These are phyloP conservation scores for Spiraea crenata DNA, from an alignment of 331 rosid species.

Conservation along the genomic window DNA sequence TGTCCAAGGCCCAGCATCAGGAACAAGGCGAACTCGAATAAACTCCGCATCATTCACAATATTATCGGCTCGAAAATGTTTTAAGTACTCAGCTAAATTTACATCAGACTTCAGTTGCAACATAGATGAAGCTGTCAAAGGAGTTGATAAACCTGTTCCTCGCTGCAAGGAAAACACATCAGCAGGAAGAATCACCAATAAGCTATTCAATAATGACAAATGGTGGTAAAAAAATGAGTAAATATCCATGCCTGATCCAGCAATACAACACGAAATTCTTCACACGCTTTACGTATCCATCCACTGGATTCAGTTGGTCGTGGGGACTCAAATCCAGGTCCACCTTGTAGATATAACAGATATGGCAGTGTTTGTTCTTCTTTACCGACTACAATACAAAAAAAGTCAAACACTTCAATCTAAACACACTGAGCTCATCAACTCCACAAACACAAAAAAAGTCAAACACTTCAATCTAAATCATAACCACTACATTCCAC, in stretches of 20 bases:
- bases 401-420: not conserved
- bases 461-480: not conserved
- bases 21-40: constrained; percentile 75
- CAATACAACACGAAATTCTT: constrained; percentile 79
- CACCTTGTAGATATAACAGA: constrained; percentile 87
- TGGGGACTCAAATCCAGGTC: constrained; percentile 87
- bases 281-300: constrained; percentile 83
- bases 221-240: constrained; percentile 11
- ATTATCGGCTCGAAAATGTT: constrained; percentile 86
- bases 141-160: constrained; percentile 96
- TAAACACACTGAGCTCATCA: not conserved
- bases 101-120: constrained; percentile 71
- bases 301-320: constrained; percentile 86
- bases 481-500: not conserved
- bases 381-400: constrained; percentile 65
- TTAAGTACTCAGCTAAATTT: constrained; percentile 58
- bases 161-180: constrained; percentile 57
- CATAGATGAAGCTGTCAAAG: constrained; percentile 86
- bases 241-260: constrained; percentile 85
- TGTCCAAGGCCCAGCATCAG: constrained; percentile 86
- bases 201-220: constrained; percentile 8
- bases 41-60: constrained; percentile 93
- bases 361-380: constrained; percentile 75
- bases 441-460: not conserved
- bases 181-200: constrained; percentile 20